phyloP scores from a whole-genome alignment of 2,329 filamentous ascomycete genomes.

The Atkinsonella texensis region DNA sequence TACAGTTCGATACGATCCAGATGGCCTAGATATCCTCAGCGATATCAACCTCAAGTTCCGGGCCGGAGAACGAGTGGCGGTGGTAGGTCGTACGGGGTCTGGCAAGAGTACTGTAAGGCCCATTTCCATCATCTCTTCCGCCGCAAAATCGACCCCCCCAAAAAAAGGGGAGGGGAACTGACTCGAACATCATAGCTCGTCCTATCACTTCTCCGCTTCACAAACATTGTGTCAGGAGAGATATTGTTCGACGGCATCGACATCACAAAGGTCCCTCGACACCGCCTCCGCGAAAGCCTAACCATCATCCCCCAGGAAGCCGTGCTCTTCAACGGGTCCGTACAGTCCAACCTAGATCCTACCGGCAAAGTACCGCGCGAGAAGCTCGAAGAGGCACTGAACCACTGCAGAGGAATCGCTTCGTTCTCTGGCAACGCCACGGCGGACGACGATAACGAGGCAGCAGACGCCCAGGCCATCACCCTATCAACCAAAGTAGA shows the following conservation, averaged over 20 bases:
- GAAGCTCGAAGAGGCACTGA: conserved; percentile 45
- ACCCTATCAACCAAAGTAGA: conserved; percentile 35
- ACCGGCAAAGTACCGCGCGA: conserved; percentile 41
- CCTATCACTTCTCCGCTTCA: conserved; percentile 42
- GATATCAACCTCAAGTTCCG: conserved; percentile 37
- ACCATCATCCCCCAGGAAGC: conserved; percentile 49
- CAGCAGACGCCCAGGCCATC: conserved; percentile 14
- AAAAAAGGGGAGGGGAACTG: background rate
- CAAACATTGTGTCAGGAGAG: conserved; percentile 36
- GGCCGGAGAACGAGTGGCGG: conserved; percentile 63
- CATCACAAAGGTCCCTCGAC: conserved; percentile 38
- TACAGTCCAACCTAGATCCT: conserved; percentile 51
- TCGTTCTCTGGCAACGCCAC: conserved; percentile 32
- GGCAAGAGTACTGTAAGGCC: conserved; percentile 57
- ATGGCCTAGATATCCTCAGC: conserved; percentile 36
- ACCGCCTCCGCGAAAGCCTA: conserved; percentile 38
- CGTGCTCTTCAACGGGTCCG: conserved; percentile 41
- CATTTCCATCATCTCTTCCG: background rate
- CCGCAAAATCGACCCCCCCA: too few relatives aligned
- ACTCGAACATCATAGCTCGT: conserved; percentile 24
- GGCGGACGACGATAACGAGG: conserved; percentile 18
- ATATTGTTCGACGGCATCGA: conserved; percentile 45
- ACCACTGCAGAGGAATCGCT: conserved; percentile 48
- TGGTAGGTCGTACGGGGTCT: conserved; percentile 71
- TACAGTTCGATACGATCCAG: conserved; percentile 34